Base-by-base conservation (phyloP, 2,329 filamentous ascomycete genomes). In the Trichophyton equinum region DNA sequence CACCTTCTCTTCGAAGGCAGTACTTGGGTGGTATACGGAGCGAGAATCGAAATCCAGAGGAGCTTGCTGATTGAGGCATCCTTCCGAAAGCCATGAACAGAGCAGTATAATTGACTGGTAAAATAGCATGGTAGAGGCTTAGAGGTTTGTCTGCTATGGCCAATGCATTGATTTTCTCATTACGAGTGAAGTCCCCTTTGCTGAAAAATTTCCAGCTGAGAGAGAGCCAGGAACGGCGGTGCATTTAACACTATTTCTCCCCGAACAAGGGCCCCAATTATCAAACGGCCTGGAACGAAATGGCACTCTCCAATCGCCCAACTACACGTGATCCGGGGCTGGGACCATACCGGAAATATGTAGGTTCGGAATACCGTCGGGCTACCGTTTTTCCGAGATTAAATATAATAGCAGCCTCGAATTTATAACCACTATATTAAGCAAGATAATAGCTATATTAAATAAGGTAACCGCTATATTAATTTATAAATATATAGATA, bases 91-190 rank as follows among this genome's bases (percentile, higher is more conserved):
- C 55, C 56, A 61, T 8, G 51, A 61, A 20, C 46, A 61, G 3
- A 61, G 30, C 3, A 55, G 51, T n/a, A 61, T 46, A 25, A 58
- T 40, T 33, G 60, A 61, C 44, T 58, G 56, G 36, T 61, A 61
- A 15, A 58, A 20, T 56, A 46, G 44, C 60, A 61, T 61, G 8
- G 27, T 38, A 20, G 33, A 13, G 11, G 6, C 15, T 13, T 53
- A 30, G 15, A 9, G 8, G 27, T 13, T 30, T 11, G 1, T 4
- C 27, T n/a, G 18, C n/a, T 33, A 20, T 33, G 33, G 27, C 4
- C 3, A 27, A n/a, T 8, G n/a, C 3, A 13, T 27, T 5, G 25
- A 9, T 7, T 27, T 27, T 30, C 11, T 13, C 20, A 51, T 51
- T 27, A 18, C 18, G 8, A 53, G 27, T 36, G 18, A 27, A 13